Base-by-base conservation (phyloP, 768 basidiomycete genomes). In the Suillus subalutaceus region DNA sequence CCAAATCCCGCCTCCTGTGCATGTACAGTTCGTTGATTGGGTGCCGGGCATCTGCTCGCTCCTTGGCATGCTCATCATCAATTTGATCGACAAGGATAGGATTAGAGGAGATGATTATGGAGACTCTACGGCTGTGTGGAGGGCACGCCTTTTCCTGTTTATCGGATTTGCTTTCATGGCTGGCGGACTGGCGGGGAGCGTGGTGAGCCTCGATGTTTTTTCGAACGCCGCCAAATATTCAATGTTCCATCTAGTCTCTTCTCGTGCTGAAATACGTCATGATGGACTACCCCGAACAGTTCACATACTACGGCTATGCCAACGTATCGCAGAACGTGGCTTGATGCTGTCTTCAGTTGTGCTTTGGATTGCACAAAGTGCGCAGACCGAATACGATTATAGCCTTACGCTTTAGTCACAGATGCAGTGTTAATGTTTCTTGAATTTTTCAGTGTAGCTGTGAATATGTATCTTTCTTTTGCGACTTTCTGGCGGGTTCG, bases 131-230 rank as follows among this genome's bases (percentile, higher is more conserved):
- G 91, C 94, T 4, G 94, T 97, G 18, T 97, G 95, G 94, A 83
- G 93, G 68, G 97, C 97, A 7, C 81, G 96, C 38, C 79, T 97
- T 69, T 88, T 97, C 73, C 77, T 99, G 67, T 99, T 99, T 78
- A 85, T 98, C 66, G 97, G 97, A 1, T 97, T 99, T 72, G 96
- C 97, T 1, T 77, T 99, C 56, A 96, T 99, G 95, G 97, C 97
- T 2, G 97, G 97, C 9, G 97, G 97, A 0, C 75, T 99, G 55
- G 97, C 97, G n/a, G 97, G 97, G 60, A 96, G 95, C 73, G 88
- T 97, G 75, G 96, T 98, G 73, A 72, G 96, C 88, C 16, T 41
- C 30, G 46, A 30, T 43, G 46, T 43, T 50, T 35, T 30, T 59
- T 13, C 35, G 35, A 38, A 50, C 2, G 9, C 37, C 4, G 10